Evolutionary conservation across 1,284 basidiomycete species (phyloP), one percentile per base, ranked within the genome.

Genomic region (Anthracocystis walkeri): DNA sequence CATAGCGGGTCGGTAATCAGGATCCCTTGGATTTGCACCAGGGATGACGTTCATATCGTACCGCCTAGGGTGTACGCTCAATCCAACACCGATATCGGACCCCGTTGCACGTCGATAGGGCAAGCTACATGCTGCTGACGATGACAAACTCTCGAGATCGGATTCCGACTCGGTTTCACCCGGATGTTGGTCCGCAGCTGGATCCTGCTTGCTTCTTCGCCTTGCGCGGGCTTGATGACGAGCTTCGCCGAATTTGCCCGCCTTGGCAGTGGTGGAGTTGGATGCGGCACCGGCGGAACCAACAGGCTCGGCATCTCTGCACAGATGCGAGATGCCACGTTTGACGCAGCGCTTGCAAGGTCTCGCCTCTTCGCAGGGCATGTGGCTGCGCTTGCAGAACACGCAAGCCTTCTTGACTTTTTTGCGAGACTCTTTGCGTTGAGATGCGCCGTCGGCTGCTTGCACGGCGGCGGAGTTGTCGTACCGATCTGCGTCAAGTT

Each of bases 361-460:
- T 25, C 69, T 41, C 1, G 69, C 69, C 49, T 72, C 69, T 56
- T 72, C 69, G 38, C 69, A 72, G 4, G 65, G 70, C 74, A 77
- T 77, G 59, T 77, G 75, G 46, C 71, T 75, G 38, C 75, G 75
- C 52, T 77, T 74, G 67, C 75, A 77, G 42, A 71, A 77, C 38
- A 77, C 40, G 44, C 75, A 77, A 16, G 75, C 75, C 49, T 73
- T 74, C 42, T 77, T 77, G 46, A 77, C 75, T 49, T 77, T 77
- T 20, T 77, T 77, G 21, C 75, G 50, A 25, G 52, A 58, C 31
- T 76, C 74, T 21, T 76, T 76, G 20, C 58, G 57, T 25, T 49
- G 57, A 3, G 35, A 12, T 5, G 55, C 53, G 14, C 46, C 52
- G 27, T 27, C 48, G 7, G 38, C 45, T 3, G 45, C 44, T 12